Conservation (phyloP, 345 rosid species). For the Salix purpurea region DNA sequence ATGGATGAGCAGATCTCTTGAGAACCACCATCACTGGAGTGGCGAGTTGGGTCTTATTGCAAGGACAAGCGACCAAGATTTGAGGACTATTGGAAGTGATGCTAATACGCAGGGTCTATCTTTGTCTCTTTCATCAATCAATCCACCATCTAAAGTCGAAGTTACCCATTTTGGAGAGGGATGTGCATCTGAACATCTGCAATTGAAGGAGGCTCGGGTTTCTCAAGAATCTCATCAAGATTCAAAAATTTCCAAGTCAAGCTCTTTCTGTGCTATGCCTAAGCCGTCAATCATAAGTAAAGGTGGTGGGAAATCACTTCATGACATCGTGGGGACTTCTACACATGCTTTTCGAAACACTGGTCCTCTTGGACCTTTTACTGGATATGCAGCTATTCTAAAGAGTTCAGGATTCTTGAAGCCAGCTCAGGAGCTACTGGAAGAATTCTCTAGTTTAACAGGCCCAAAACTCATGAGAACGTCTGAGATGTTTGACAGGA, state of each 20-base stretch:
- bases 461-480: conserved; percentile 12
- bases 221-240: conserved; percentile 18
- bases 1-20: conserved; percentile 21
- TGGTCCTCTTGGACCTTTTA: conserved; percentile 72
- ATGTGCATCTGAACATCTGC: conserved; percentile 13
- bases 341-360: conserved; percentile 20
- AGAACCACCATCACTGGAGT: conserved; percentile 25
- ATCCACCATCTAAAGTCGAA: conserved; percentile 19
- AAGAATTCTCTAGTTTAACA: conserved; percentile 32
- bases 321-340: conserved; percentile 27
- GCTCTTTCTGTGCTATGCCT: conserved; percentile 9
- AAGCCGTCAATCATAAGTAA: conserved; percentile 24
- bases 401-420: conserved; percentile 56
- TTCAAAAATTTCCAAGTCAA: conserved; percentile 6
- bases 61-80: conserved; percentile 17
- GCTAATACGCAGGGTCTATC: conserved; percentile 37
- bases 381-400: conserved; percentile 62
- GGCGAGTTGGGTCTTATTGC: conserved; percentile 20
- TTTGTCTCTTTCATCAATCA: conserved; percentile 46
- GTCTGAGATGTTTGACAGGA: conserved; percentile 11
- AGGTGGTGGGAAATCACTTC: conserved; percentile 28
- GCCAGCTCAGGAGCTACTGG: conserved; percentile 49
- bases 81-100: conserved; percentile 12
- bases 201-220: conserved; percentile 4
- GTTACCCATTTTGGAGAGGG: conserved; percentile 22